Base-by-base conservation (phyloP, 441 rosid species). In the Adansonia gregorii region DNA sequence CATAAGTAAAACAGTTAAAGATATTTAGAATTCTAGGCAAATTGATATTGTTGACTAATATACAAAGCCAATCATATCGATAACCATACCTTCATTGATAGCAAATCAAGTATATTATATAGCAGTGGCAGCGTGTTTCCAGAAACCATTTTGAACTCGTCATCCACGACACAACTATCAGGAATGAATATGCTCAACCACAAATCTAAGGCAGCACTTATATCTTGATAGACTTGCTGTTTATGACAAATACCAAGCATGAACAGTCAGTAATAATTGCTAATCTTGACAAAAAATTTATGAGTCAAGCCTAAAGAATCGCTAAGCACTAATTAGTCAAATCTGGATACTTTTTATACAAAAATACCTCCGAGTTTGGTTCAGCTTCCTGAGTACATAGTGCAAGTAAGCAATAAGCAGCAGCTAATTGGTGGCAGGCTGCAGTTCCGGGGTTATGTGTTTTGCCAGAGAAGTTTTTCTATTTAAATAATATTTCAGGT, bases 361-460 rank as follows among this genome's bases (percentile, higher is more conserved):
- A 75, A 24, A 77, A 75, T 82, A 96, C 99, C 99, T 93, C 87
- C 56, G 98, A 93, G 79, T 82, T 85, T 73, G 98, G 96, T 72
- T 90, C 98, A 74, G 79, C 87, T 85, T 96, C 99, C 66, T 89
- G 90, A 66, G 76, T 78, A 79, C 94, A 89, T 10, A 94, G 84
- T 64, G 96, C 99, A 76, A 90, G 93, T 83, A 94, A 82, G 82
- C 89, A 87, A 85, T 93, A 86, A 48, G 94, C 93, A 75, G 87
- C 83, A 76, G 98, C 94, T 84, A 93, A 83, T 61, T 84, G 87
- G 82, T 86, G 88, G 74, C 73, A 76, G 73, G 64, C 80, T 67
- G 84, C 60, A 82, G 81, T 73, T 73, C 79, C 83, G n/a, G 41
- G 72, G 69, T 27, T 76, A 68, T 39, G 41, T 58, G 75, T 71